Evolutionary conservation across 2,329 filamentous ascomycete genomes (phyloP), one percentile per base, ranked within the genome.

Genomic region (Microcyclospora pomicola): DNA sequence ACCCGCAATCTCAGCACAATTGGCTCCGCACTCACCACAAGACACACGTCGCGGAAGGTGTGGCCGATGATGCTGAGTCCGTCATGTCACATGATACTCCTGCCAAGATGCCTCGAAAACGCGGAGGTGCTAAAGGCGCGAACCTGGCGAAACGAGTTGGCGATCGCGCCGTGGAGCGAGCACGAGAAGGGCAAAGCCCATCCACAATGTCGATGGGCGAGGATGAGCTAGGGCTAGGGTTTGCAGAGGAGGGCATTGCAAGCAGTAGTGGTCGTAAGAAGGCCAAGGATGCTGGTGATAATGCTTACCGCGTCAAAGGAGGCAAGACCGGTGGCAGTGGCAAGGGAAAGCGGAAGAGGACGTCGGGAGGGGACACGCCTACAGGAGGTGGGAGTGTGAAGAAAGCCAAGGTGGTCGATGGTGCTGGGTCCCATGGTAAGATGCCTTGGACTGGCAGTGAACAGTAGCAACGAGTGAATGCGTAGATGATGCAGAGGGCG

Each of bases 1-100:
- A 96, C 57, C 86, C 87, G 0, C 82, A 85, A 31, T 92, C 83
- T 42, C 87, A 94, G 2, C 92, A 93, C 64, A 95, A 92, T 59
- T 98, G 91, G 91, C 73, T 98, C 10, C 51, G 50, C 38, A 47
- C 49, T 16, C 54, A 59, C 38, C 13, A 36, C 15, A 11, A 15
- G 2, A 48, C 47, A 30, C 38, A 44, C 15, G 43, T 42, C 12
- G 40, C 44, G 14, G 19, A 24, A 24, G 48, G 36, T 6, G 53
- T 50, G 16, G 43, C 46, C 5, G 54, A 57, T 15, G 52, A 53
- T 75, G 84, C 45, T 78, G 84, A 55, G 72, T 94, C 59, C 79
- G 84, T 42, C 82, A 86, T 2, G 79, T 88, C 58, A 78, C 86
- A 35, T 87, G 93, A 64, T n/a, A 31, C 30, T 64, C 92, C 14